Percentiles rank a stretch among this genome's conserved stretches.
These are phyloP conservation scores for Annulohypoxylon maeteangense DNA, from an alignment of 495 filamentous ascomycete species.

Conservation along the genomic window DNA sequence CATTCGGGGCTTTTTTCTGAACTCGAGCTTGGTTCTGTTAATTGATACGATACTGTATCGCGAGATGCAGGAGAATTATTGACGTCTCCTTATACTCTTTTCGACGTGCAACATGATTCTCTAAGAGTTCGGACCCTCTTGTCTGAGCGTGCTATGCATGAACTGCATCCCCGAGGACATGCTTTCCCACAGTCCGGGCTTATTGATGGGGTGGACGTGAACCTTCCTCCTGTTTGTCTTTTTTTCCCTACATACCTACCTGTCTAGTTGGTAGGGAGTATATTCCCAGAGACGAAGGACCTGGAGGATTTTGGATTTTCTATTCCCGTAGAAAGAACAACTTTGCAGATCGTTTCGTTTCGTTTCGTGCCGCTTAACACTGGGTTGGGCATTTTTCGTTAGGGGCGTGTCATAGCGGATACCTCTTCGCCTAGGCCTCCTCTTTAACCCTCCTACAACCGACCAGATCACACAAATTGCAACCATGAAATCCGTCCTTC, in stretches of 20 bases:
- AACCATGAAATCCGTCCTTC: conserved; percentile 15
- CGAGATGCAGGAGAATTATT: conserved; percentile 23
- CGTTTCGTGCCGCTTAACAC: not conserved
- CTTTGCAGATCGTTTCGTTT: not conserved
- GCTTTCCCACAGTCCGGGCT: conserved; percentile 26
- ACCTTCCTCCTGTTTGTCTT: conserved; percentile 6
- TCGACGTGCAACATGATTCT: conserved; percentile 18
- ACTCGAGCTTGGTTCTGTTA: conserved; percentile 4
- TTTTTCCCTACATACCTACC: not conserved
- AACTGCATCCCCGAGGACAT: conserved; percentile 23
- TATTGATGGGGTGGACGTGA: conserved; percentile 20
- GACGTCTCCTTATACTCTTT: conserved; percentile 21
- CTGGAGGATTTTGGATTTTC: not conserved
- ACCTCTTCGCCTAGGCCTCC: not conserved
- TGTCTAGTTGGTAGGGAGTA: too few species aligned
- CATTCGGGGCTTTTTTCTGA: not conserved
- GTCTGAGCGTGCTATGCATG: conserved; percentile 15
- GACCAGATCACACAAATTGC: not conserved
- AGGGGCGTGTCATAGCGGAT: not conserved
- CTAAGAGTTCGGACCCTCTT: conserved; percentile 18
- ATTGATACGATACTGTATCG: conserved; percentile 21
- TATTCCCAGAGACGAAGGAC: not conserved
- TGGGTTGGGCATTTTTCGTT: not conserved
- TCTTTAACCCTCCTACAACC: not conserved
- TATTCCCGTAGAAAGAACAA: conserved; percentile 5